Conservation (phyloP, 345 rosid genomes). For the Anastatica hierochuntica region DNA sequence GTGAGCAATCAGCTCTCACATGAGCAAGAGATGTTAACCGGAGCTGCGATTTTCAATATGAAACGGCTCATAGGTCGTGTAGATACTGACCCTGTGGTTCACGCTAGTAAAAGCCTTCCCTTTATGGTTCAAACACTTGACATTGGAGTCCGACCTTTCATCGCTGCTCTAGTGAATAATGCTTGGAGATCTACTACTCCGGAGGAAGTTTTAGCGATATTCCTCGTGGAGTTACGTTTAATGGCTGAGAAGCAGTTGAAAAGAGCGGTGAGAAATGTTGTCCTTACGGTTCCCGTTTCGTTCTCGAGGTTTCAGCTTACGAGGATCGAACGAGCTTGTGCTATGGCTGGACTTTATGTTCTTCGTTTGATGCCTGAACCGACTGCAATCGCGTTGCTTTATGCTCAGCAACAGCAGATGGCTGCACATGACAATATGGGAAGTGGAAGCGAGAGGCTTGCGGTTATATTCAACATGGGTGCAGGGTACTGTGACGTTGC, state of each 20-base stretch:
- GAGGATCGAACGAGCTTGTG: slow-evolving; percentile 75
- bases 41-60: slow-evolving; percentile 84
- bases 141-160: slow-evolving; percentile 74
- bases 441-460: slow-evolving; percentile 73
- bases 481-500: slow-evolving; percentile 86
- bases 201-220: slow-evolving; percentile 82
- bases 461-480: slow-evolving; percentile 78
- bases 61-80: slow-evolving; percentile 83
- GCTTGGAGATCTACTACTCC: slow-evolving; percentile 87
- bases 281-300: slow-evolving; percentile 73
- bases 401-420: slow-evolving; percentile 85
- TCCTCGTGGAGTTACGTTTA: slow-evolving; percentile 53
- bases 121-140: slow-evolving; percentile 80
- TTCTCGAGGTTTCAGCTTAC: slow-evolving; percentile 77
- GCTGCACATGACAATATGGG: slow-evolving; percentile 57
- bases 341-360: slow-evolving; percentile 82
- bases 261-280: slow-evolving; percentile 60
- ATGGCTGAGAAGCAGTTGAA: slow-evolving; percentile 74
- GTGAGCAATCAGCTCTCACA: slow-evolving; percentile 59
- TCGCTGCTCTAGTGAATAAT: slow-evolving; percentile 71
- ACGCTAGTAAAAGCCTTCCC: slow-evolving; percentile 59
- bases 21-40: slow-evolving; percentile 69
- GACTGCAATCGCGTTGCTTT: slow-evolving; percentile 73
- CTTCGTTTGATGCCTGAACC: slow-evolving; percentile 89
- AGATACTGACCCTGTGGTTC: slow-evolving; percentile 76